A percentile compares a stretch with the other conserved stretches of the same genome.
Conservation (phyloP, 257 asterid species). For the Fraxinus anomala region DNA sequence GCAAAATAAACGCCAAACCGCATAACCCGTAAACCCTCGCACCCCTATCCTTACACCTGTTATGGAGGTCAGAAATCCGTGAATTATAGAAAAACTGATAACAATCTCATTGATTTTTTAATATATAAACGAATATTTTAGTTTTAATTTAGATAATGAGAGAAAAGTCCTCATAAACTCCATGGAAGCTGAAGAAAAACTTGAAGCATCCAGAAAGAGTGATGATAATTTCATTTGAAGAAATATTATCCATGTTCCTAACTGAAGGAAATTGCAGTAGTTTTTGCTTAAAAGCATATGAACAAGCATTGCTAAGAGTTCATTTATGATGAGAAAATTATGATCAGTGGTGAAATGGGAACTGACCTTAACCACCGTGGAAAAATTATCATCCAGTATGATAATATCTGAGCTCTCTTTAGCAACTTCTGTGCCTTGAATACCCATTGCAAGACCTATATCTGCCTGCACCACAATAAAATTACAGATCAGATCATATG, state of each 20-base stretch:
- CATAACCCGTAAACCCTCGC: no score
- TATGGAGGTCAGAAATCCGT: background rate
- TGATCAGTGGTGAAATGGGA: conserved; percentile 8
- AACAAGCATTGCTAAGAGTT: background rate
- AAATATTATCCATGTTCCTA: background rate
- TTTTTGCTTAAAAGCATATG: background rate
- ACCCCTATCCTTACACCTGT: no score
- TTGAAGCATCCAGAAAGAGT: background rate
- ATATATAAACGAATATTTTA: conserved; percentile 3
- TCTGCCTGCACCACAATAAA: conserved; percentile 65
- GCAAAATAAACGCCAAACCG: no score
- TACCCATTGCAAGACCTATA: conserved; percentile 99
- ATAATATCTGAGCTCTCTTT: conserved; percentile 98
- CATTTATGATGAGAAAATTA: background rate
- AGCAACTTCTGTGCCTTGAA: conserved; percentile 97
- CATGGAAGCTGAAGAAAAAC: conserved; percentile 5
- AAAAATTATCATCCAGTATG: conserved; percentile 87
- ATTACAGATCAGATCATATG: conserved; percentile 19
- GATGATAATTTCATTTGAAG: background rate
- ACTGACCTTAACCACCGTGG: conserved; percentile 94
- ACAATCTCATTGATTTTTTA: background rate
- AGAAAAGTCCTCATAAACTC: conserved; percentile 1
- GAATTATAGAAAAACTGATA: background rate
- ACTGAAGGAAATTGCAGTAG: background rate
- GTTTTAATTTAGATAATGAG: background rate